Evolutionary conservation across 768 basidiomycete genomes (phyloP).

Genomic region (Tricholoma flavovirens): DNA sequence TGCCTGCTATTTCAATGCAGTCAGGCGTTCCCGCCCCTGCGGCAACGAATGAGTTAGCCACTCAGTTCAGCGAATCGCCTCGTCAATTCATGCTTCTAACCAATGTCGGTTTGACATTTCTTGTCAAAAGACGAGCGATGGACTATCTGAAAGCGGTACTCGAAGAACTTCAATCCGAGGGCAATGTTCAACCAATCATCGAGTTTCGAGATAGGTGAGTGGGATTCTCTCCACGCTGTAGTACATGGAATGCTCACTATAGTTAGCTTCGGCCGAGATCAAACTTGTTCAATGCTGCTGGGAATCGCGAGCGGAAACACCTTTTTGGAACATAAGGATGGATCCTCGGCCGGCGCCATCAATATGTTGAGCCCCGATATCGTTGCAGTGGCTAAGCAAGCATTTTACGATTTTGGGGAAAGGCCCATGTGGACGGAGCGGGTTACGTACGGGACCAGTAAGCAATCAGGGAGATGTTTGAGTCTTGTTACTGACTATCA

Average conservation of each 20-base stretch:
- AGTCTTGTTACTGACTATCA: slow-evolving; percentile 1
- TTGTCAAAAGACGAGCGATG: slow-evolving; percentile 75
- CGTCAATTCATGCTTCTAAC: slow-evolving; percentile 85
- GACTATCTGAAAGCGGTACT: slow-evolving; percentile 81
- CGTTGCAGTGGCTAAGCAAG: slow-evolving; percentile 70
- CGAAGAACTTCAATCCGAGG: slow-evolving; percentile 75
- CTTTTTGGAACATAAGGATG: slow-evolving; percentile 59
- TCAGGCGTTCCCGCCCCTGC: slow-evolving; percentile 44
- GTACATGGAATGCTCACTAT: slow-evolving; percentile 3
- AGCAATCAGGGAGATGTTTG: slow-evolving; percentile 14
- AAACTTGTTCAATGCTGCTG: slow-evolving; percentile 88
- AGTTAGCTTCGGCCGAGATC: slow-evolving; percentile 81
- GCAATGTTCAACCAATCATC: slow-evolving; percentile 70
- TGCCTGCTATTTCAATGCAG: slow-evolving; percentile 22
- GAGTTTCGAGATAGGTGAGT: slow-evolving; percentile 76
- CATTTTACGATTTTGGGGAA: slow-evolving; percentile 82
- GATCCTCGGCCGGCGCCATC: slow-evolving; percentile 39
- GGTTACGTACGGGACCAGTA: slow-evolving; percentile 70
- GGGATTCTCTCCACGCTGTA: background rate
- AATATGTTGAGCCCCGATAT: slow-evolving; percentile 55
- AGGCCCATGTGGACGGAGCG: slow-evolving; percentile 79
- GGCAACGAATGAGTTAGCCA: slow-evolving; percentile 73
- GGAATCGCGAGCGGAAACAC: slow-evolving; percentile 82
- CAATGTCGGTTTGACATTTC: slow-evolving; percentile 77
- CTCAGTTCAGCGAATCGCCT: slow-evolving; percentile 70